Evolutionary conservation across 2,329 filamentous ascomycete species (phyloP), one percentile per base, ranked within the genome.

Genomic region (Trichoderma koningii): DNA sequence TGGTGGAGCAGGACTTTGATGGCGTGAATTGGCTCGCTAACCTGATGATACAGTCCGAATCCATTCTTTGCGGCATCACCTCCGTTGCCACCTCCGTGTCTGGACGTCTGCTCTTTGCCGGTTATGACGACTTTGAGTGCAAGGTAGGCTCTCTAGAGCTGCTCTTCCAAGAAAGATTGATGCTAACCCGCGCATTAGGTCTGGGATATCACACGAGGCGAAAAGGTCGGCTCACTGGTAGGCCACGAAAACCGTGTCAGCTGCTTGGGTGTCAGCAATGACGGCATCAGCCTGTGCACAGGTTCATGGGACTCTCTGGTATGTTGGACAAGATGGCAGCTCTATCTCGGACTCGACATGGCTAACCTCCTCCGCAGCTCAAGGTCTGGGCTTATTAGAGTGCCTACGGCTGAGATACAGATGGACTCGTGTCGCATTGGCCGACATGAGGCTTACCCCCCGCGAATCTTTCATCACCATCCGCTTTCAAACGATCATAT

Each of bases 261-360:
- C 86, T 99, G 95, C 80, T 83, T 99, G 76, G 95, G 95, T 71
- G 95, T 99, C 73, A 98, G 94, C 85, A 98, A 98, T 78, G 95
- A 99, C 76, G 95, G 94, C 69, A 97, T 98, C 82, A 98, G 94
- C 83, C 85, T 99, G 82, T 98, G 95, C 87, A 99, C 95, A 75
- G 95, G 95, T 78, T 99, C 95, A 71, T 99, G 95, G 95, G 95
- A 99, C 82, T 97, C 95, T 74, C 86, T 97, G 84, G 95, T 98
- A 86, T 82, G 92, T 85, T 64, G 41, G 51, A 21, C 50, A 48
- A 23, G 9, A 15, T 5, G 6, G 7, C 10, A 15, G 0, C 26
- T 5, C 10, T 26, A 14, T 3, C 12, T 45, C 10, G 0, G 3
- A 14, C 23, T 28, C 7, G 14, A 51, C 14, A 9, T 44, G n/a